Conservation (phyloP, 1,284 basidiomycete genomes). For the Rhodotorula glutinis region DNA sequence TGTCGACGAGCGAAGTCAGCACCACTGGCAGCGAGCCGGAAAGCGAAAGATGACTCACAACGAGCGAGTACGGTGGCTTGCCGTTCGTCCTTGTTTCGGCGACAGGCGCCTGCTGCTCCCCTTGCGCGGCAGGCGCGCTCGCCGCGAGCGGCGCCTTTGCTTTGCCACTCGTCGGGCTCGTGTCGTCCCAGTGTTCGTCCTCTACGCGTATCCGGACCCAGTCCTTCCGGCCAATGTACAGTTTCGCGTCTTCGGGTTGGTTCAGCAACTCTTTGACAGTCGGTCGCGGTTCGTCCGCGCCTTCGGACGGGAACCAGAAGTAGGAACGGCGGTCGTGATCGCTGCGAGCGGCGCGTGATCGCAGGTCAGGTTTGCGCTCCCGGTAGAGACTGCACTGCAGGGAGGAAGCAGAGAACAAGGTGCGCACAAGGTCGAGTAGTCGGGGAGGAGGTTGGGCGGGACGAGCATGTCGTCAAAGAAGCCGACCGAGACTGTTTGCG, state of each 20-base stretch:
- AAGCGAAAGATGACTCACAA: conserved; percentile 55
- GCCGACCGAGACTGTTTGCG: conserved; percentile 72
- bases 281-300: conserved; percentile 38
- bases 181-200: conserved; percentile 81
- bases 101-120: conserved; percentile 1
- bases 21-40: background rate
- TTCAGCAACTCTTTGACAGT: conserved; percentile 25
- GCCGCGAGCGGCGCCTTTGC: conserved; percentile 38
- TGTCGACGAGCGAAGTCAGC: background rate
- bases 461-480: conserved; percentile 96
- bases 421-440: conserved; percentile 71
- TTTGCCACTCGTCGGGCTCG: conserved; percentile 62
- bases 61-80: conserved; percentile 69
- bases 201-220: conserved; percentile 84
- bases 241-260: conserved; percentile 57
- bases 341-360: conserved; percentile 26
- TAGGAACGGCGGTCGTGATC: conserved; percentile 50
- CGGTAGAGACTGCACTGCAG: too few species aligned
- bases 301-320: conserved; percentile 50
- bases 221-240: conserved; percentile 82
- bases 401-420: background rate
- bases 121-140: conserved; percentile 3
- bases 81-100: conserved; percentile 54
- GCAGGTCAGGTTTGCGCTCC: background rate
- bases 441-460: conserved; percentile 61